These are phyloP conservation scores for Toxoplasma gondii DNA, from an alignment of 169 alveolate species.

Conservation along the genomic window DNA sequence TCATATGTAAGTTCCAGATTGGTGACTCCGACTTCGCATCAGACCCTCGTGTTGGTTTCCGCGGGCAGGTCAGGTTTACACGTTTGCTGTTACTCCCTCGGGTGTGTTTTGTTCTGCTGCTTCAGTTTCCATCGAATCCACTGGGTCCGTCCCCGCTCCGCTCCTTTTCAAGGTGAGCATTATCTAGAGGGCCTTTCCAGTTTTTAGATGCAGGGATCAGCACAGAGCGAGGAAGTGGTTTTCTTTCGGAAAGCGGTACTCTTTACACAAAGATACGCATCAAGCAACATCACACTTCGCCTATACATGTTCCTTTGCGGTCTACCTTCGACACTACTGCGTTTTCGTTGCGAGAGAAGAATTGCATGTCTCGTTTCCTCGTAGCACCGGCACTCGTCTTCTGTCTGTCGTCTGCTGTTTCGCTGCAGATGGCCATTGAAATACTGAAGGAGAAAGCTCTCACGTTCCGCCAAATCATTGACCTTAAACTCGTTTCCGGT, in stretches of 20 bases:
- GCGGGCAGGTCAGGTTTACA: neutral
- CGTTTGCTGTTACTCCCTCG: neutral
- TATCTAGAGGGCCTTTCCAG: neutral
- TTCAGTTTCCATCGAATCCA: constrained; percentile 79
- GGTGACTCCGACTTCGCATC: neutral
- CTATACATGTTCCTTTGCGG: too few relatives aligned
- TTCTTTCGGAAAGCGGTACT: too few relatives aligned
- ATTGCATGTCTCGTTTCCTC: too few relatives aligned
- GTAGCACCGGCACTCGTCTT: too few relatives aligned
- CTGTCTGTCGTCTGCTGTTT: neutral
- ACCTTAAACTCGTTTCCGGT: constrained; percentile 14
- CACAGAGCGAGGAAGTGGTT: too few relatives aligned
- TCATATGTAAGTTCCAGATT: constrained; percentile 76
- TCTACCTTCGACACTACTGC: neutral
- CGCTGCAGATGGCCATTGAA: constrained; percentile 51
- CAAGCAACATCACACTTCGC: too few relatives aligned
- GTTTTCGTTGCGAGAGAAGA: neutral
- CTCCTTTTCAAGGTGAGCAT: constrained; percentile 70
- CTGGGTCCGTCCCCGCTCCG: constrained; percentile 81
- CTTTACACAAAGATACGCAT: too few relatives aligned
- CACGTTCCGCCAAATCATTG: constrained; percentile 44
- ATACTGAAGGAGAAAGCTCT: constrained; percentile 46
- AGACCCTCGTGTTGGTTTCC: too few relatives aligned
- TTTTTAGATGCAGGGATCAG: neutral
- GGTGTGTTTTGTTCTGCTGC: neutral